Base-by-base conservation (phyloP, 2,329 filamentous ascomycete genomes). In the Cladosporium sp. region DNA sequence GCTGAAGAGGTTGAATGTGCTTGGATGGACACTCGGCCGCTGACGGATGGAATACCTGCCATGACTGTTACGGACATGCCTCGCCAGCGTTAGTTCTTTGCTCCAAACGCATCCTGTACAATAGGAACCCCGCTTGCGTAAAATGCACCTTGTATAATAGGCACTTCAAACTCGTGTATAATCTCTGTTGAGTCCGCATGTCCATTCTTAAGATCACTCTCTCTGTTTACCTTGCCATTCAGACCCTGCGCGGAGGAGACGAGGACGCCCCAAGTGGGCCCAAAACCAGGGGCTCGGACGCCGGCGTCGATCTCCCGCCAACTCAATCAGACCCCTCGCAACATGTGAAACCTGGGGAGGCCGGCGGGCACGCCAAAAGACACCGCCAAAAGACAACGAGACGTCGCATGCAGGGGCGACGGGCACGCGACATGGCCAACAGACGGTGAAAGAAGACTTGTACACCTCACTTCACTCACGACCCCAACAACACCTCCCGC, bases 1-100 rank as follows among this genome's bases (percentile, higher is more conserved):
- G 18, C 32, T 10, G 46, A 37, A 34, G 22, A 34, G 13, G 14
- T 28, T 49, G 40, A 19, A 43, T 43, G 48, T 50, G 13, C 48
- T 50, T 37, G 28, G 19, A 31, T 50, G 48, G 48, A 32, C 32
- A 11, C 37, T 50, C 18, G 48, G 48, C 9, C 31, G 43, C 28
- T 43, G 28, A 33, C 13, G 13, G n/a, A 19, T 28, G 22, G 22
- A 7, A 28, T 28, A 28, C 22, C 7, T 28, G 22, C 22, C 22
- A 28, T 28, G 22, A 28, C 22, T 28, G 22, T 7, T 28, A 7
- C 5, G 22, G 22, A 28, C 22, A 28, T 28, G 22, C 22, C 22
- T 28, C 22, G 22, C 22, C 22, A 7, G 22, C 22, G 4, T 5
- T 28, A 5, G 22, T 7, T 2, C 22, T 28, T 28, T 28, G 3